Evolutionary conservation across 768 basidiomycete species (phyloP).

Genomic region (Chalciporus sphaerocephalus): DNA sequence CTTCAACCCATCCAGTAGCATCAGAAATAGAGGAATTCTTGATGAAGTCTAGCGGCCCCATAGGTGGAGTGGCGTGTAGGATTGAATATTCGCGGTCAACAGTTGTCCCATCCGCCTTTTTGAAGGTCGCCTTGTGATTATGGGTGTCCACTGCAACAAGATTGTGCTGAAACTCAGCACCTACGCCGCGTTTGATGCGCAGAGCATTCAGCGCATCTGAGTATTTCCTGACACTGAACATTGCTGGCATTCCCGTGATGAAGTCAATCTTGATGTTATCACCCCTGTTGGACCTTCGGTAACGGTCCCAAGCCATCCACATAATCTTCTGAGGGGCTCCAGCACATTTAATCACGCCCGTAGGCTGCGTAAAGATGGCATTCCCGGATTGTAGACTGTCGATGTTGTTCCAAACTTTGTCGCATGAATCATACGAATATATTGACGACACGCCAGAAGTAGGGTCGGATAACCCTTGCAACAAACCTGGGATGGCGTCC

Average conservation of each 20-base stretch:
- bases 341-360: slow-evolving; percentile 90
- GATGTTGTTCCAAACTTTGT: slow-evolving; percentile 85
- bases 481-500: slow-evolving; percentile 66
- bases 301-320: slow-evolving; percentile 95
- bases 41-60: slow-evolving; percentile 82
- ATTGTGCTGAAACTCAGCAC: slow-evolving; percentile 79
- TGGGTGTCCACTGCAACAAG: slow-evolving; percentile 66
- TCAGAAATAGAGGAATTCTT: slow-evolving; percentile 77
- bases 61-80: slow-evolving; percentile 86
- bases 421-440: slow-evolving; percentile 85
- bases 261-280: slow-evolving; percentile 67
- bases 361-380: slow-evolving; percentile 93
- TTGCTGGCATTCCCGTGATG: slow-evolving; percentile 87
- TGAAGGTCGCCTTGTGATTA: slow-evolving; percentile 83
- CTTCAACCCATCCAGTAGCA: slow-evolving; percentile 83
- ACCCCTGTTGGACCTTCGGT: slow-evolving; percentile 53
- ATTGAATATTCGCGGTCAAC: slow-evolving; percentile 74
- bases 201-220: slow-evolving; percentile 79
- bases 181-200: slow-evolving; percentile 73
- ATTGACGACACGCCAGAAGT: slow-evolving; percentile 84
- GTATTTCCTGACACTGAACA: slow-evolving; percentile 98
- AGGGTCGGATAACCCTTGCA: slow-evolving; percentile 72
- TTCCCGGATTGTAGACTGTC: slow-evolving; percentile 70
- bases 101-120: slow-evolving; percentile 64
- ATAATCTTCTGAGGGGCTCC: slow-evolving; percentile 91